Evolutionary conservation across 2,329 filamentous ascomycete species (phyloP).

Genomic region (Fusarium pininemorale): DNA sequence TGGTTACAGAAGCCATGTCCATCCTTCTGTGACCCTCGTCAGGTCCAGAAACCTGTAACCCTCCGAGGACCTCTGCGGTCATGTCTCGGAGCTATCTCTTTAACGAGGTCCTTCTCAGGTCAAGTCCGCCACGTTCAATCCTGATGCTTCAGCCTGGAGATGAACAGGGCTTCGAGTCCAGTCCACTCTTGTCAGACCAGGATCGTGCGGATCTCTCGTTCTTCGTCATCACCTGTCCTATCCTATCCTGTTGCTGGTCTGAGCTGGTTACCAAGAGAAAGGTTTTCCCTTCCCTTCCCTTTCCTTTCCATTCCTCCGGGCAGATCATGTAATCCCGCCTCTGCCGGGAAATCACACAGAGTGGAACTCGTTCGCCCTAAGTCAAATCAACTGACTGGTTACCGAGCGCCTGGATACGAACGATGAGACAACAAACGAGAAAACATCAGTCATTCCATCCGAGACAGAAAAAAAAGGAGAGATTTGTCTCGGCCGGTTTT

Average conservation of each 20-base stretch:
- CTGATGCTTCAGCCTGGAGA: slow-evolving; percentile 28
- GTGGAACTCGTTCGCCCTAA: slow-evolving; percentile 9
- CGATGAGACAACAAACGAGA: slow-evolving; percentile 30
- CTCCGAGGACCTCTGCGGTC: slow-evolving; percentile 6
- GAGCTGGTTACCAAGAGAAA: slow-evolving; percentile 12
- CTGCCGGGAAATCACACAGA: slow-evolving; percentile 13
- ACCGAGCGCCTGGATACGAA: slow-evolving; percentile 8
- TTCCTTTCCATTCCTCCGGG: slow-evolving; percentile 2
- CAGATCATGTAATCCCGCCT: slow-evolving; percentile 31
- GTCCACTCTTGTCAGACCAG: slow-evolving; percentile 17
- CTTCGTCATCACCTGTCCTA: slow-evolving; percentile 21
- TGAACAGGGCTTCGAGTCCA: slow-evolving; percentile 16
- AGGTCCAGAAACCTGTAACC: background rate
- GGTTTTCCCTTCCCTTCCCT: slow-evolving; percentile 5
- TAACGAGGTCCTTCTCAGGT: slow-evolving; percentile 5
- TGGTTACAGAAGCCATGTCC: background rate
- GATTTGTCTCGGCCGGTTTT: slow-evolving; percentile 11
- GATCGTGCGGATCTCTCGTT: slow-evolving; percentile 13
- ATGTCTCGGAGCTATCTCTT: slow-evolving; percentile 31
- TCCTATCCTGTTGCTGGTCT: background rate
- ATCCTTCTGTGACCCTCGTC: slow-evolving; percentile 4
- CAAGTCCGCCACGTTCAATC: slow-evolving; percentile 24
- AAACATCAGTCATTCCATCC: slow-evolving; percentile 10
- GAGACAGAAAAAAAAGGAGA: background rate
- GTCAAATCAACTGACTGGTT: slow-evolving; percentile 20